Evolutionary conservation across 2,329 filamentous ascomycete species (phyloP).

Genomic region (Catunica adiposa): DNA sequence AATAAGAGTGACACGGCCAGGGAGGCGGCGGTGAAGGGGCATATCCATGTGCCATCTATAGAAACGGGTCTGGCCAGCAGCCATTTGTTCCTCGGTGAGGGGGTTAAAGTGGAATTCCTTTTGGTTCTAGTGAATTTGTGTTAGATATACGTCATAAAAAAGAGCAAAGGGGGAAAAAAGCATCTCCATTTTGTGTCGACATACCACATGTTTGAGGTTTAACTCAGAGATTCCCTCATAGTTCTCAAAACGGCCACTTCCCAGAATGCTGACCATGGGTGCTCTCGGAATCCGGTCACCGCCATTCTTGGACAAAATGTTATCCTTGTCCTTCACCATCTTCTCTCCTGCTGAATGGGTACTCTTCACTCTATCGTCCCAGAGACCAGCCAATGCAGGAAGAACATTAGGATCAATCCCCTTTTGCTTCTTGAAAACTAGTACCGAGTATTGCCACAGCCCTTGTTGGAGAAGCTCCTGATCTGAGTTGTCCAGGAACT

Average conservation of each 20-base stretch:
- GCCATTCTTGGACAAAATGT: conserved; percentile 11
- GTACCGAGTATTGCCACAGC: conserved; percentile 11
- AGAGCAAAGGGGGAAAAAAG: neutral
- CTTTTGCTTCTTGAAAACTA: conserved; percentile 12
- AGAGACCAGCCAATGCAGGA: conserved; percentile 8
- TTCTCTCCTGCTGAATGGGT: conserved; percentile 14
- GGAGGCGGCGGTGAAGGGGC: conserved; percentile 12
- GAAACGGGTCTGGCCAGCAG: conserved; percentile 12
- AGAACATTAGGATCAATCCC: conserved; percentile 10
- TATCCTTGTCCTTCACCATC: conserved; percentile 14
- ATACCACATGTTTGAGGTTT: conserved; percentile 11
- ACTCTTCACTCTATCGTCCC: conserved; percentile 13
- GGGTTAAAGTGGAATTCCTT: conserved; percentile 12
- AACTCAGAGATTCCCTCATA: conserved; percentile 11
- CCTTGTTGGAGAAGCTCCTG: conserved; percentile 7
- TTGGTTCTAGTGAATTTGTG: conserved; percentile 9
- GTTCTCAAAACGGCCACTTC: conserved; percentile 10
- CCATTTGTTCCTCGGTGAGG: conserved; percentile 10
- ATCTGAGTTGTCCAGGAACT: conserved; percentile 8
- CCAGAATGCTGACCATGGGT: conserved; percentile 12
- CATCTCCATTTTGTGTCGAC: too few relatives aligned
- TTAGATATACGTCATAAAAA: neutral
- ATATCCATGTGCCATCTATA: conserved; percentile 14
- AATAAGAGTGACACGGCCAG: conserved; percentile 13
- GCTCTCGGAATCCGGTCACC: conserved; percentile 12